Conservation (phyloP, 1,284 basidiomycete genomes). For the Cutaneotrichosporon spelunceum region DNA sequence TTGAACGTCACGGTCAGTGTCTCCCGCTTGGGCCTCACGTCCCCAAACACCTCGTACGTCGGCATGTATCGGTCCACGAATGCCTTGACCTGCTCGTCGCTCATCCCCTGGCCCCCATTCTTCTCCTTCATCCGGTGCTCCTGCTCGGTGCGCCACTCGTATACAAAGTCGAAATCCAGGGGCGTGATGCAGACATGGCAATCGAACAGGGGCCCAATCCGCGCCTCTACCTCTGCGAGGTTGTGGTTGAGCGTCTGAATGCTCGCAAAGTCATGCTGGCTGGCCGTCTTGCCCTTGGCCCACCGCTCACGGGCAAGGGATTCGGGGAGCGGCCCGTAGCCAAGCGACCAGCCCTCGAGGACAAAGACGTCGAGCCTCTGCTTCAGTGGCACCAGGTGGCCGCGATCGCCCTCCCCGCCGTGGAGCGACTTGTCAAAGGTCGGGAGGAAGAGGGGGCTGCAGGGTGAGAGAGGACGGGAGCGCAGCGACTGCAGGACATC, state of each 20-base stretch:
- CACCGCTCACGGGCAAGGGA: constrained; percentile 49
- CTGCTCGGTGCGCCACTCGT: constrained; percentile 75
- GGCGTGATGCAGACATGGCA: constrained; percentile 38
- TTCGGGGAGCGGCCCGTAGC: constrained; percentile 44
- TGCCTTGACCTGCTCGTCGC: constrained; percentile 69
- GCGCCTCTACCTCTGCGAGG: constrained; percentile 28
- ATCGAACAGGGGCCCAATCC: constrained; percentile 21
- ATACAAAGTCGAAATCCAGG: constrained; percentile 29
- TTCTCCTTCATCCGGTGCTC: constrained; percentile 78
- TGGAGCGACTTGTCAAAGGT: constrained; percentile 78
- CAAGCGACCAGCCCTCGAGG: constrained; percentile 59
- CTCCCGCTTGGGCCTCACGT: not conserved
- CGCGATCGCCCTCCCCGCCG: constrained; percentile 77
- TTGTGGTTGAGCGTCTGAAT: constrained; percentile 32
- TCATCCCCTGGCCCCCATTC: constrained; percentile 83
- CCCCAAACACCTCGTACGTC: constrained; percentile 32
- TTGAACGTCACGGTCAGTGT: constrained; percentile 8
- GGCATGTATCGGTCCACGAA: constrained; percentile 56
- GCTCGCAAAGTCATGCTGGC: constrained; percentile 25
- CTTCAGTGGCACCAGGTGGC: constrained; percentile 24
- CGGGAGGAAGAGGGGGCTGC: constrained; percentile 6
- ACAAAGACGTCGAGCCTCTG: constrained; percentile 69
- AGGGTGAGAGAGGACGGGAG: not conserved
- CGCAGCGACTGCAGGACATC: constrained; percentile 2
- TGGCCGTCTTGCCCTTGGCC: constrained; percentile 18